phyloP scores from a whole-genome alignment of 352 stramenopile species.

The Globisporangium cystogenes region DNA sequence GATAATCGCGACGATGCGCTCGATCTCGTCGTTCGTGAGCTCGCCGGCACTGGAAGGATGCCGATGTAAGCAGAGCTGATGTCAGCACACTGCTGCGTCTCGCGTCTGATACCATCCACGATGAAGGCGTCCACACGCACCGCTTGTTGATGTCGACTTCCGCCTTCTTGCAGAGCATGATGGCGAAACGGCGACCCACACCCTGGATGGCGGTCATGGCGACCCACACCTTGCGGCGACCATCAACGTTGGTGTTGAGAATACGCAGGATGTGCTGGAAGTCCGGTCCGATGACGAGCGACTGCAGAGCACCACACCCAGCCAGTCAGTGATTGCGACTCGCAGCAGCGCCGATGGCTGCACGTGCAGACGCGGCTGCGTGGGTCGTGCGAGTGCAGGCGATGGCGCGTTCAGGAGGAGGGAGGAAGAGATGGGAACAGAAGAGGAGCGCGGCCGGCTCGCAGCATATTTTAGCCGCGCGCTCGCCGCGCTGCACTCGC shows the following conservation, averaged over 20 bases:
- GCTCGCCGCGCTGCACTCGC: too few species aligned
- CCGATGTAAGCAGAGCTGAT: neutral
- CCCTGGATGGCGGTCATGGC: slow-evolving; percentile 81
- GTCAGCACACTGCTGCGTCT: neutral
- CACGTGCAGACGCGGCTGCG: too few species aligned
- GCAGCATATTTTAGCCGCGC: too few species aligned
- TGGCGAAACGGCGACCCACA: slow-evolving; percentile 82
- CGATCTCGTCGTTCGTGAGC: slow-evolving; percentile 99
- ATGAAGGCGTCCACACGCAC: too few species aligned
- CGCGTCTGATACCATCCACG: too few species aligned
- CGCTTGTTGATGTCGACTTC: slow-evolving; percentile 99
- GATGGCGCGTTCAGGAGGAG: too few species aligned
- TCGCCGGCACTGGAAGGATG: slow-evolving; percentile 85
- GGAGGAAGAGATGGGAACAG: too few species aligned
- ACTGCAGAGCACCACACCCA: slow-evolving; percentile 29
- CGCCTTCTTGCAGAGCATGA: slow-evolving; percentile 99
- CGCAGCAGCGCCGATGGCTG: too few species aligned
- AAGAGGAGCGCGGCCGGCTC: too few species aligned
- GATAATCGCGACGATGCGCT: slow-evolving; percentile 99
- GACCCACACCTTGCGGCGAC: slow-evolving; percentile 92
- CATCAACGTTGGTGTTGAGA: slow-evolving; percentile 99
- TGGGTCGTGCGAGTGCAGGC: too few species aligned
- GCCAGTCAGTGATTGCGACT: slow-evolving; percentile 1
- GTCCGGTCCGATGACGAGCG: slow-evolving; percentile 92
- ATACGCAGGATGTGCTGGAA: slow-evolving; percentile 99